Evolutionary conservation across 2,329 filamentous ascomycete species (phyloP).

Genomic region (Venturiaceae sp.): DNA sequence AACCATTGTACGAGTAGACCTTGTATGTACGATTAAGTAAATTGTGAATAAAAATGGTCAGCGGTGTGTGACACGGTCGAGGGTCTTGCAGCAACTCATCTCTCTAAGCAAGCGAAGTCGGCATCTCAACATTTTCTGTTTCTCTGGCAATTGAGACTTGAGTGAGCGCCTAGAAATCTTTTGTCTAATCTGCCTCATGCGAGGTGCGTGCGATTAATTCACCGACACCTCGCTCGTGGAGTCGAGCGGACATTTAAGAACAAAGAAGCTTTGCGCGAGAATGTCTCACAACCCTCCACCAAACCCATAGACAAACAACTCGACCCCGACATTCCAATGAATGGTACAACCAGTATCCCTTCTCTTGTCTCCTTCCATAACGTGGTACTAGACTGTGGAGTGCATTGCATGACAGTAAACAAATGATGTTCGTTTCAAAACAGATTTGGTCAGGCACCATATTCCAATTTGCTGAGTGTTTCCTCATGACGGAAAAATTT

Average conservation of each 20-base stretch:
- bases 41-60: no score
- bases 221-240: not conserved
- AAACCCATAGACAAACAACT: no score
- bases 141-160: not conserved
- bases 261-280: not conserved
- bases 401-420: not conserved
- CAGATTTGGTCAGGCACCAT: not conserved
- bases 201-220: not conserved
- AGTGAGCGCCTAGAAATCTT: not conserved
- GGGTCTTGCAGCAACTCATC: not conserved
- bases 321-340: no score
- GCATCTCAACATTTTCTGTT: not conserved
- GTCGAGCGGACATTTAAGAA: not conserved
- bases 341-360: not conserved
- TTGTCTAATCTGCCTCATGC: not conserved
- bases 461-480: not conserved
- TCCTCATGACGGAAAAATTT: not conserved
- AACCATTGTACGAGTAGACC: not conserved
- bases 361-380: not conserved
- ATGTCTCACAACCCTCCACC: no score
- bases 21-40: not conserved
- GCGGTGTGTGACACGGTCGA: not conserved
- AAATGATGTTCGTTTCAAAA: not conserved
- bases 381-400: not conserved
- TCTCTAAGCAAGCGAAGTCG: not conserved